A percentile compares a stretch with the other conserved stretches of the same genome.
phyloP scores from a whole-genome alignment of 1,284 basidiomycete species.

The Ceratobasidium papillatum region DNA sequence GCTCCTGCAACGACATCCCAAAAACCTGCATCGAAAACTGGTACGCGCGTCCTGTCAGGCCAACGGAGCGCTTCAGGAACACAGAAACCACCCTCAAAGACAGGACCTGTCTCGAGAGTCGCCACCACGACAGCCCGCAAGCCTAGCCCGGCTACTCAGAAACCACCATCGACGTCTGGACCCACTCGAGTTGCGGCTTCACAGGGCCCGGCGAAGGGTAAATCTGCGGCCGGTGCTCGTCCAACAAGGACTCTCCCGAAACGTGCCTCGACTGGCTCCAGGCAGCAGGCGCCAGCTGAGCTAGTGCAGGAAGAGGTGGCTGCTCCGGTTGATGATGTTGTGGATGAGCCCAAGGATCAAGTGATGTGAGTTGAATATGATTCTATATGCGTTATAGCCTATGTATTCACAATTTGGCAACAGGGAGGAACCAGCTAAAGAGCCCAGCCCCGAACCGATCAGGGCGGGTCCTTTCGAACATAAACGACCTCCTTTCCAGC shows the following conservation, averaged over 20 bases:
- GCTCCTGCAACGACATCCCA: not conserved
- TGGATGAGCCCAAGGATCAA: not conserved
- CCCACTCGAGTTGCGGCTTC: not conserved
- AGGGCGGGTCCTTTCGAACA: constrained; percentile 10
- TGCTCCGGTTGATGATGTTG: not conserved
- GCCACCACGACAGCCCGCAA: not conserved
- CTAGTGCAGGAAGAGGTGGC: not conserved
- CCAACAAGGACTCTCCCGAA: constrained; percentile 19
- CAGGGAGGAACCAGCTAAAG: not conserved
- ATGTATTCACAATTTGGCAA: not conserved
- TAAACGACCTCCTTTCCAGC: not conserved
- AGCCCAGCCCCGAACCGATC: not conserved
- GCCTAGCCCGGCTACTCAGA: not conserved
- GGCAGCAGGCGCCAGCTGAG: not conserved
- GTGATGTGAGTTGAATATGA: not conserved
- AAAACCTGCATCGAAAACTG: not conserved
- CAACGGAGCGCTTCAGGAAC: not conserved
- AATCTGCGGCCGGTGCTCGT: constrained; percentile 3
- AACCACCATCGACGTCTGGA: constrained; percentile 5
- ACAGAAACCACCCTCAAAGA: constrained; percentile 5
- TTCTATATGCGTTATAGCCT: not conserved
- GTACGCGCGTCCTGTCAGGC: not conserved
- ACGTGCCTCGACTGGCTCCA: not conserved
- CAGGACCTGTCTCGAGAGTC: not conserved
- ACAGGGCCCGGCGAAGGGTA: not conserved